phyloP scores from a whole-genome alignment of 1,139 yeast genomes.

The Pneumocystis murina region DNA sequence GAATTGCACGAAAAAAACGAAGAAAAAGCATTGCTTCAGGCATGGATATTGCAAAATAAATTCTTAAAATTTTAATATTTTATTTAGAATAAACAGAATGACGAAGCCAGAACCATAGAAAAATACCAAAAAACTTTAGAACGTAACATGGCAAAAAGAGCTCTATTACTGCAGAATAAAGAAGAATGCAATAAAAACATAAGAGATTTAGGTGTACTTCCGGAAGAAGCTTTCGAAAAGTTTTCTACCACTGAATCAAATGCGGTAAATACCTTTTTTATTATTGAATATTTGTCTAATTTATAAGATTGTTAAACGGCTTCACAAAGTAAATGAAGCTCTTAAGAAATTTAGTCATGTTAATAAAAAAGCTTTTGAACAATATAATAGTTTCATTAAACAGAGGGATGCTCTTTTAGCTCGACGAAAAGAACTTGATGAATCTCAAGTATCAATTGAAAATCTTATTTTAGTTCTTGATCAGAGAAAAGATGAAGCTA shows the following conservation, averaged over 20 bases:
- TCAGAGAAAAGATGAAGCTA: slow-evolving; percentile 69
- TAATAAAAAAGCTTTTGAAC: slow-evolving; percentile 83
- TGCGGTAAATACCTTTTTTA: slow-evolving; percentile 18
- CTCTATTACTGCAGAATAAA: slow-evolving; percentile 45
- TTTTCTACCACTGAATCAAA: slow-evolving; percentile 34
- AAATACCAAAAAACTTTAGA: slow-evolving; percentile 52
- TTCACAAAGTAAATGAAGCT: slow-evolving; percentile 43
- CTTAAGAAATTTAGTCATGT: slow-evolving; percentile 59
- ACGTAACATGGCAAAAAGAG: slow-evolving; percentile 47
- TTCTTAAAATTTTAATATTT: slow-evolving; percentile 12
- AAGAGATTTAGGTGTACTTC: slow-evolving; percentile 70
- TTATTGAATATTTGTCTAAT: neutral
- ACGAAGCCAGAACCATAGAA: slow-evolving; percentile 42
- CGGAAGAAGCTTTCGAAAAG: slow-evolving; percentile 64
- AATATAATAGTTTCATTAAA: slow-evolving; percentile 55
- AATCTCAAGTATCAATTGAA: slow-evolving; percentile 59
- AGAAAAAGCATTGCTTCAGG: slow-evolving; percentile 3
- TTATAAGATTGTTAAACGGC: slow-evolving; percentile 31
- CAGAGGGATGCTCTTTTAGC: slow-evolving; percentile 53
- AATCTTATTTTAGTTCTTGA: slow-evolving; percentile 57
- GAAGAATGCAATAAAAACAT: slow-evolving; percentile 62
- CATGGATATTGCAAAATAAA: neutral
- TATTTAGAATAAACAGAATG: slow-evolving; percentile 42
- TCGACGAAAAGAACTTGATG: slow-evolving; percentile 55
- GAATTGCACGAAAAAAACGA: slow-evolving; percentile 11